Base-by-base conservation (phyloP, 108 stramenopile genomes). In the Fistulifera pelliculosa region DNA sequence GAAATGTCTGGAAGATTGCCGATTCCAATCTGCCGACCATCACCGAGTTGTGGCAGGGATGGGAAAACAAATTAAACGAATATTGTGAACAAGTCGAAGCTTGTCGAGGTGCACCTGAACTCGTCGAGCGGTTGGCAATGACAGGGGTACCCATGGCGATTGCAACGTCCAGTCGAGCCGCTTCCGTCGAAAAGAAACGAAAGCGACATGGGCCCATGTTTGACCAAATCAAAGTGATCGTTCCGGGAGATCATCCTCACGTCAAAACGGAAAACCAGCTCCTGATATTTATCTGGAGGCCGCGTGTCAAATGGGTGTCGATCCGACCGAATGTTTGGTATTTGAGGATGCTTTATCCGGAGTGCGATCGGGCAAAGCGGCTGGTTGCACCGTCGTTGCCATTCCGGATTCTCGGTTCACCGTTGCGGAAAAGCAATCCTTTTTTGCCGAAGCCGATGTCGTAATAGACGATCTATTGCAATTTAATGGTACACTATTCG, bases 211-310 rank as follows among this genome's bases (percentile, higher is more conserved):
- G 70, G 27, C 17, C 35, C 11, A 71, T 86, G 52, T 90, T 86
- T 53, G 52, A 68, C 47, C 55, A 67, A 24, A 72, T 90, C 49
- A 47, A 61, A 50, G 51, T 40, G 2, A 81, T 87, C 38, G 79
- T 87, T 0, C 63, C 81, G 5, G 85, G 83, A 0, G 85, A 87
- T 60, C 31, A 35, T 35, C 62, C 68, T 28, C 66, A 65, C 19
- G 81, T 91, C 0, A 63, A 44, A 71, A 71, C 41, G 83, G 85
- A 15, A 91, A 91, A 61, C 90, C 90, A 24, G 80, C 80, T 42
- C 90, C 90, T n/a, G 90, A 91, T 61, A 82, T 82, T 7, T 91
- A 71, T 49, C 27, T 91, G 24, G 79, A 82, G 47, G 81, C 85
- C 10, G 85, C 85, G 1, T 71, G 65, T 42, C 59, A 69, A 51